Evolutionary conservation across 2,329 filamentous ascomycete genomes (phyloP), one percentile per base, ranked within the genome.

Genomic region (Seiridium cupressi): DNA sequence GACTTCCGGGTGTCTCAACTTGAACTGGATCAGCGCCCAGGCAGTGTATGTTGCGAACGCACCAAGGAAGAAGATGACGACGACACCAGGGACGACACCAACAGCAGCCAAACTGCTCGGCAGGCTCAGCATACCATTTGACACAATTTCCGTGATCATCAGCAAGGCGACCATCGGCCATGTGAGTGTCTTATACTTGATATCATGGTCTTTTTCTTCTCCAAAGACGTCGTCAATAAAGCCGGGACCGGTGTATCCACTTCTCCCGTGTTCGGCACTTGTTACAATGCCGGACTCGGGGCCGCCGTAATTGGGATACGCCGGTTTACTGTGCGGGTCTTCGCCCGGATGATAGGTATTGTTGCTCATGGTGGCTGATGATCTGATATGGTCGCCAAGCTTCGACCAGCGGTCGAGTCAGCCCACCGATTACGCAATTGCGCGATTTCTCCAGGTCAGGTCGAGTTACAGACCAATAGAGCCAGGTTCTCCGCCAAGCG

Each of bases 91-190:
- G 2, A 83, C 79, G 53, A 84, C 73, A 31, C 81, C 81, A 10
- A 84, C 80, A 2, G 79, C 77, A 1, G 81, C 81, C 3, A 83
- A 70, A 26, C 78, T 81, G 4, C 78, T 81, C 0, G 82, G 82
- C 4, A 84, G 71, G 4, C 78, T 81, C 6, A 84, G 75, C 77
- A 84, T 84, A 60, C 81, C 82, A 62, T 81, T 82, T 44, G 75
- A 78, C 1, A 84, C 80, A 59, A 84, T 84, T 68, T 84, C 82
- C 11, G 82, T 79, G 54, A 84, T 82, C 81, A 84, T 84, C 61
- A 84, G 72, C 4, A 82, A 70, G 3, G 81, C 76, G 3, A 83
- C 81, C 42, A 83, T 71, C 44, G 75, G 78, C 82, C 81, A 84
- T 26, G 76, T 77, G 10, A 84, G 66, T 0, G 79, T 83, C 65